Conservation (phyloP, 352 stramenopile species). For the Globisporangium parvum region DNA sequence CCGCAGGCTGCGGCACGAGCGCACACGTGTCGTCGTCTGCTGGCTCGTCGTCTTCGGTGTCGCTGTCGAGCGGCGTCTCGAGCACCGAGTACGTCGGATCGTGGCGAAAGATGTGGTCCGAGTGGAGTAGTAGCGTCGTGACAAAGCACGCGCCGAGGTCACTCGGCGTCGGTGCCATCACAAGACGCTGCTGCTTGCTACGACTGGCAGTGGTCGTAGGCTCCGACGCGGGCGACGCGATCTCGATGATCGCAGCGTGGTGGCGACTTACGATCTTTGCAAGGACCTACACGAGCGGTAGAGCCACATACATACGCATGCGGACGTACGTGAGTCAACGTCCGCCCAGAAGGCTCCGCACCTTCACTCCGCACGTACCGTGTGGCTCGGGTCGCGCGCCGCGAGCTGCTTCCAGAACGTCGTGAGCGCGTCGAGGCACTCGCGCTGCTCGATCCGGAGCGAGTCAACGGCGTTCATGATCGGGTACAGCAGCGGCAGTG, state of each 20-base stretch:
- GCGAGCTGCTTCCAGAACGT: constrained; percentile 44
- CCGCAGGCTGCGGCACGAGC: background rate
- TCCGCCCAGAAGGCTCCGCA: background rate
- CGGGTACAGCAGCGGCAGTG: constrained; percentile 47
- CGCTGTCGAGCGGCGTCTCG: constrained; percentile 35
- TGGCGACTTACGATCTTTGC: constrained; percentile 30
- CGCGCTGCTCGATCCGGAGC: constrained; percentile 58
- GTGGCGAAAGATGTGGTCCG: constrained; percentile 67
- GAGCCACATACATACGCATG: background rate
- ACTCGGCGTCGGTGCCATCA: constrained; percentile 1
- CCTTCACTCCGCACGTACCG: constrained; percentile 17
- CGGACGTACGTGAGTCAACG: background rate
- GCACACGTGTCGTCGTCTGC: constrained; percentile 29
- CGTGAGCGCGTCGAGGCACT: constrained; percentile 65
- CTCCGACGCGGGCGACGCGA: constrained; percentile 9
- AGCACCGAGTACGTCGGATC: constrained; percentile 31
- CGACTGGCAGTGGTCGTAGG: background rate
- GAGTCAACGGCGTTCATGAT: constrained; percentile 69
- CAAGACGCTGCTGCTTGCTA: background rate
- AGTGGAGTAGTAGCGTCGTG: constrained; percentile 44
- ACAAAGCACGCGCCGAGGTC: constrained; percentile 53
- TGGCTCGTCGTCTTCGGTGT: constrained; percentile 53
- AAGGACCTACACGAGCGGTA: constrained; percentile 22
- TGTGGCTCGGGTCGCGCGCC: constrained; percentile 28
- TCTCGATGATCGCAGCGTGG: constrained; percentile 34